Conservation (phyloP, 1,139 yeast genomes). For the Taphrina populina region DNA sequence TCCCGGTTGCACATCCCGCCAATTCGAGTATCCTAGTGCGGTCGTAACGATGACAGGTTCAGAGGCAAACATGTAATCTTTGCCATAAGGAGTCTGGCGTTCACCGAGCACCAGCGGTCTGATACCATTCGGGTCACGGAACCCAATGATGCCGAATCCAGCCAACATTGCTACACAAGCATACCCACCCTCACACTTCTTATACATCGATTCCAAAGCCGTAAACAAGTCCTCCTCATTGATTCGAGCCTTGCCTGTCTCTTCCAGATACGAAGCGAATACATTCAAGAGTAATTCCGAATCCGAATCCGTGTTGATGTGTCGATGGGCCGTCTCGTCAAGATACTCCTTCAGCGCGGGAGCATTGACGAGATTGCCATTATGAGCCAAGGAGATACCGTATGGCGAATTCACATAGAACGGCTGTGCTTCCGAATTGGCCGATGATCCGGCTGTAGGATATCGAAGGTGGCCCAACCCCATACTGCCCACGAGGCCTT, state of each 20-base stretch:
- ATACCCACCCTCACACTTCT: constrained; percentile 85
- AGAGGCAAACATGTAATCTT: constrained; percentile 94
- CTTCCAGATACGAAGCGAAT: constrained; percentile 88
- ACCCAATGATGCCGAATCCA: constrained; percentile 92
- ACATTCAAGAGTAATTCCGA: constrained; percentile 84
- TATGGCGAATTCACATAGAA: constrained; percentile 96
- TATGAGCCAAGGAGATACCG: constrained; percentile 85
- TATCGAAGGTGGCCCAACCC: constrained; percentile 93
- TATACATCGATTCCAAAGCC: constrained; percentile 80
- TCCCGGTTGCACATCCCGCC: constrained; percentile 86
- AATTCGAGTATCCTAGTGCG: constrained; percentile 82
- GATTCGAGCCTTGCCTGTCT: constrained; percentile 88
- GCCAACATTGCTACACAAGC: constrained; percentile 95
- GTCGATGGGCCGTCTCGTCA: constrained; percentile 94
- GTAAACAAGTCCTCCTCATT: constrained; percentile 83
- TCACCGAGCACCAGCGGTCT: constrained; percentile 87
- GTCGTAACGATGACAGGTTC: constrained; percentile 92
- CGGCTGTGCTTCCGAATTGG: constrained; percentile 98
- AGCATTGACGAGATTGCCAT: constrained; percentile 91
- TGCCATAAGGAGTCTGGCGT: constrained; percentile 61
- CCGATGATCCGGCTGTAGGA: constrained; percentile 98
- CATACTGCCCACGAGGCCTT: constrained; percentile 84
- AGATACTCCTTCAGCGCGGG: constrained; percentile 70
- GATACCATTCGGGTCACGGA: constrained; percentile 95
- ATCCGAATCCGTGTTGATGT: constrained; percentile 94